Evolutionary conservation across 2,329 filamentous ascomycete genomes (phyloP), one percentile per base, ranked within the genome.

Genomic region (Aspergillus neotritici): DNA sequence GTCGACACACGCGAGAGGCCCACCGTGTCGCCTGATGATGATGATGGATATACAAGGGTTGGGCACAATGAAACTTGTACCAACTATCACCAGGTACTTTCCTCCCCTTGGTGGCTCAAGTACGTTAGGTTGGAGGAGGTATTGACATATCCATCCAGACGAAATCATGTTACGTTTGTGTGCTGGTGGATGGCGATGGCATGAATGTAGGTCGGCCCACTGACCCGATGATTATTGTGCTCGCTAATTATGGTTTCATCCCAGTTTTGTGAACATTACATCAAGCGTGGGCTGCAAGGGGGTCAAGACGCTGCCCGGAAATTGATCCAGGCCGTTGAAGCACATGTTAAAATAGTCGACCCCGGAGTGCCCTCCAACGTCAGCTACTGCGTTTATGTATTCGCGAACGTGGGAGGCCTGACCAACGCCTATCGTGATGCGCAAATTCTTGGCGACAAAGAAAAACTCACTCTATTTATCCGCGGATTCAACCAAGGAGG

Each of bases 401-500:
- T 64, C 48, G 65, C 65, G 29, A 71, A 71, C 42, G 40, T 66
- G 7, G 52, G 51, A 28, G 68, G 67, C 0, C 52, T 71, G 9
- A 53, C 54, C 30, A 63, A 59, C 35, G 54, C 52, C 11, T 72
- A 70, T 45, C 54, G 48, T 14, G 55, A 63, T 29, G 44, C 44
- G 8, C 49, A 49, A 2, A 52, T 67, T 7, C 31, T 69, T 10
- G 30, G 40, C 8, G 44, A 58, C 8, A 35, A 51, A 4, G 47
- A 49, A 5, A 47, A 49, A 1, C 51, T 72, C 31, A 43, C 52
- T 15, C 50, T 56, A 2, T 72, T 71, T 44, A 58, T 70, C 11
- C 64, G 64, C 13, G 69, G 67, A 0, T 70, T 72, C 55, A 71
- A 71, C 40, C 69, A 64, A 51, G 62, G 57, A 15, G 49, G 63